phyloP scores from a whole-genome alignment of 495 filamentous ascomycete species.

The Penicillium verhagenii region DNA sequence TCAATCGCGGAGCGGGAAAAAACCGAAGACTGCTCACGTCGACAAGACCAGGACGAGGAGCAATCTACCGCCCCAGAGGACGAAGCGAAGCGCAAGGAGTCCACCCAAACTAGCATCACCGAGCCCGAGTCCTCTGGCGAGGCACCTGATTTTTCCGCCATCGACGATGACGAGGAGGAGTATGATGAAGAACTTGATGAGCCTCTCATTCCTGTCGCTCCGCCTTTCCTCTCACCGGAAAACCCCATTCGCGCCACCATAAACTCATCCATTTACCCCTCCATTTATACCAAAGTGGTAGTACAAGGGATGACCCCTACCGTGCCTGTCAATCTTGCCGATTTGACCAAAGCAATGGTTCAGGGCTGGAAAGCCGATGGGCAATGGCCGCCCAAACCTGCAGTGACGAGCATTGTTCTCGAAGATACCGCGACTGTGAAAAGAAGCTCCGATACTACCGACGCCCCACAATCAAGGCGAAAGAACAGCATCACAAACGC shows the following conservation, averaged over 20 bases:
- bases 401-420: slow-evolving; percentile 33
- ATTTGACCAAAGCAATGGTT: slow-evolving; percentile 79
- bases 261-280: slow-evolving; percentile 66
- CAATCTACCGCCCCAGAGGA: slow-evolving; percentile 26
- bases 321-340: slow-evolving; percentile 81
- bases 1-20: slow-evolving; percentile 26
- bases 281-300: slow-evolving; percentile 87
- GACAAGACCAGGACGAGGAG: slow-evolving; percentile 22
- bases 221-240: slow-evolving; percentile 63
- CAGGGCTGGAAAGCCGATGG: slow-evolving; percentile 92
- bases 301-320: slow-evolving; percentile 72
- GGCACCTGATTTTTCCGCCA: slow-evolving; percentile 1
- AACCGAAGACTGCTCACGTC: slow-evolving; percentile 14
- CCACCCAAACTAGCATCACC: slow-evolving; percentile 34
- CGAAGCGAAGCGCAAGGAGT: slow-evolving; percentile 24
- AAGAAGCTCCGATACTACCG: slow-evolving; percentile 10
- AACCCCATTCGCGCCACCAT: slow-evolving; percentile 75
- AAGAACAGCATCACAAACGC: slow-evolving; percentile 43
- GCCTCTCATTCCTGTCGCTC: slow-evolving; percentile 57
- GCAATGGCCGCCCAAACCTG: slow-evolving; percentile 81
- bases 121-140: slow-evolving; percentile 24
- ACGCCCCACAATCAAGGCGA: slow-evolving; percentile 26
- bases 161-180: slow-evolving; percentile 25
- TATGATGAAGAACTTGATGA: slow-evolving; percentile 33
- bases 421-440: slow-evolving; percentile 31